Percentiles rank a stretch among this genome's conserved stretches.
Conservation (phyloP, 2,329 filamentous ascomycete genomes). For the Raffaelea albimanens region DNA sequence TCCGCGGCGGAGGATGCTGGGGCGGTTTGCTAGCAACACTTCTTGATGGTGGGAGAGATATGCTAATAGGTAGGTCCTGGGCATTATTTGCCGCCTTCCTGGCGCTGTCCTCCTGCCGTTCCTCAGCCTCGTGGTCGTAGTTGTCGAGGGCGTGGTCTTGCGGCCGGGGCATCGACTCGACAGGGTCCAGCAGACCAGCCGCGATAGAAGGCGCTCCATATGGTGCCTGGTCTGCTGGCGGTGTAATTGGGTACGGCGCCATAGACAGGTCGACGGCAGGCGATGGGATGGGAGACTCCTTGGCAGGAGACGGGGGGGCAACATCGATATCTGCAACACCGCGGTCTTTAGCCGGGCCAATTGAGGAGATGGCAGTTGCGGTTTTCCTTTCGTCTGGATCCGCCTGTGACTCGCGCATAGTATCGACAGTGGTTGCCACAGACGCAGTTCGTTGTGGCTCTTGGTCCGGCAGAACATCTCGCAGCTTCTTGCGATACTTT, state of each 20-base stretch:
- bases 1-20: constrained; percentile 41
- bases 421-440: not conserved
- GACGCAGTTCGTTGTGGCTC: not conserved
- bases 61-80: constrained; percentile 39
- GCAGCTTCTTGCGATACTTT: constrained; percentile 81
- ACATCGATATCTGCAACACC: not conserved
- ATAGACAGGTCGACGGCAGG: constrained; percentile 46
- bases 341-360: not conserved
- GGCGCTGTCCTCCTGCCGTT: constrained; percentile 34
- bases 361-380: not conserved
- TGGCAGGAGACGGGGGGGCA: constrained; percentile 1
- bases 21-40: constrained; percentile 43
- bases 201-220: constrained; percentile 32
- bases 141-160: constrained; percentile 49
- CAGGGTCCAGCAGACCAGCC: constrained; percentile 43
- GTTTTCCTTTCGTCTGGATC: no score
- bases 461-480: constrained; percentile 51
- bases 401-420: no score
- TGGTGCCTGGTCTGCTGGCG: constrained; percentile 41
- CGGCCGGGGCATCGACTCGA: constrained; percentile 50
- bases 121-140: constrained; percentile 46
- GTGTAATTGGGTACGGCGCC: constrained; percentile 57
- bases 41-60: constrained; percentile 46
- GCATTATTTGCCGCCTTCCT: constrained; percentile 36
- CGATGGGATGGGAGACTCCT: constrained; percentile 28